Conservation (phyloP, 192 early-diverging fungal species). For the Coemansia sp. region DNA sequence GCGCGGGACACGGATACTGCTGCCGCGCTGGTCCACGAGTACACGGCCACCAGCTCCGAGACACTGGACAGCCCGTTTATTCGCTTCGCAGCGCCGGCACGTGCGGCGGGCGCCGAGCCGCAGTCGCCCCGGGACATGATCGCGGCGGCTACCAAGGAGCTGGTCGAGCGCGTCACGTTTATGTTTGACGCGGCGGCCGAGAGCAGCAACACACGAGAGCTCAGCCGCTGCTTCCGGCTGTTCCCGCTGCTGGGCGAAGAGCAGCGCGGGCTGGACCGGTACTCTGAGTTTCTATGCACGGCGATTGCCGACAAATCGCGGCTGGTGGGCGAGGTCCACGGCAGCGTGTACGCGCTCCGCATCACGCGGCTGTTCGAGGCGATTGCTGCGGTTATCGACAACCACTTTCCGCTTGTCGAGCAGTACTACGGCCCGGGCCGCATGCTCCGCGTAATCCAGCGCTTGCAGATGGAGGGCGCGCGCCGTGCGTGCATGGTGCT, state of each 20-base stretch:
- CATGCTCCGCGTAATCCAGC: conserved; percentile 84
- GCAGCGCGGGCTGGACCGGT: conserved; percentile 84
- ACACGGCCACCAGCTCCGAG: conserved; percentile 9
- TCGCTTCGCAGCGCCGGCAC: conserved; percentile 24
- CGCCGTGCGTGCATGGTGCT: conserved; percentile 72
- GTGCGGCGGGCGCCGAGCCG: conserved; percentile 4
- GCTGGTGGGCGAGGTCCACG: conserved; percentile 8
- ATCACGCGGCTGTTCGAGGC: conserved; percentile 88
- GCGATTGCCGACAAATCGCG: conserved; percentile 74
- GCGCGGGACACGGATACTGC: conserved; percentile 60
- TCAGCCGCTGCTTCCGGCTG: conserved; percentile 84
- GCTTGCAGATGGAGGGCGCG: conserved; percentile 87
- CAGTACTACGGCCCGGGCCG: conserved; percentile 82
- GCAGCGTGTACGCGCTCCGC: conserved; percentile 67
- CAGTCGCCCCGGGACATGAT: conserved; percentile 36
- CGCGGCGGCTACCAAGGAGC: conserved; percentile 54
- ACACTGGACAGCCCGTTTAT: conserved; percentile 34
- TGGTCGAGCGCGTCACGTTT: conserved; percentile 69
- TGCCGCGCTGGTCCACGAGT: conserved; percentile 36
- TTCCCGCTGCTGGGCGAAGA: conserved; percentile 86
- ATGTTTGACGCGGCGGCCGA: conserved; percentile 81
- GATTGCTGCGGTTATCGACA: conserved; percentile 83
- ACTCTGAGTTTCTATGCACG: conserved; percentile 78
- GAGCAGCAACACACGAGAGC: conserved; percentile 65
- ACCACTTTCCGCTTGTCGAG: conserved; percentile 82